Evolutionary conservation across 352 stramenopile genomes (phyloP), one percentile per base, ranked within the genome.

Genomic region (Phytopythium kandeliae): DNA sequence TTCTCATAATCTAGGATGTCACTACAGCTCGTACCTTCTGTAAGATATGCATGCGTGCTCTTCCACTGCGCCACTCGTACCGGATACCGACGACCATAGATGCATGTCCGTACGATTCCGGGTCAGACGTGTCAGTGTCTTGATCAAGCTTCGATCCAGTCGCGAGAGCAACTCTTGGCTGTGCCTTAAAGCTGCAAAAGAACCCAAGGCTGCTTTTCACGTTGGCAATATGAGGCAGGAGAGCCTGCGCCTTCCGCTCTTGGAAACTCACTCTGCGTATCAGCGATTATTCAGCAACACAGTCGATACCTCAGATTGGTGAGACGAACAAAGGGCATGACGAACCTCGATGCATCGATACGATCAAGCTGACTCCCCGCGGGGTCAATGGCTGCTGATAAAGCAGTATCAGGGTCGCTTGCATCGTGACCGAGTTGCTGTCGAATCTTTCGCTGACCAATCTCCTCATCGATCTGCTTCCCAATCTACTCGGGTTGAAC

Each of bases 31-130:
- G 34, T 49, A 87, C 78, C 72, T 89, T 85, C 45, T 92, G 74
- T 30, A 62, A 68, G 5, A 81, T 57, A 12, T 75, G 53, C 10
- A 92, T 58, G 46, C 86, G 84, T 9, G 77, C 84, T 45, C 71
- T 71, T 8, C 64, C 81, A 51, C 87, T 65, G 28, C 74, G 56
- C 76, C 76, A 90, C 57, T 92, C 81, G n/a, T 85, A 69, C 12
- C 78, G 72, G 35, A 89, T 58, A 0, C 67, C 71, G 15, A 80
- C 42, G 3, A 89, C 59, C 24, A 92, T 65, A 0, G 60, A 63
- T 37, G 79, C 70, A 41, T 58, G 69, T 10, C 46, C 56, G 25
- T 71, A 73, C 0, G 57, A 55, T 7, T 37, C 47, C n/a, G 51
- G 7, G 35, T 11, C 13, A 51, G 5, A 12, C 24, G 1, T 13